Evolutionary conservation across 2,329 filamentous ascomycete species (phyloP), one percentile per base, ranked within the genome.

Genomic region (Ascochyta fabae): DNA sequence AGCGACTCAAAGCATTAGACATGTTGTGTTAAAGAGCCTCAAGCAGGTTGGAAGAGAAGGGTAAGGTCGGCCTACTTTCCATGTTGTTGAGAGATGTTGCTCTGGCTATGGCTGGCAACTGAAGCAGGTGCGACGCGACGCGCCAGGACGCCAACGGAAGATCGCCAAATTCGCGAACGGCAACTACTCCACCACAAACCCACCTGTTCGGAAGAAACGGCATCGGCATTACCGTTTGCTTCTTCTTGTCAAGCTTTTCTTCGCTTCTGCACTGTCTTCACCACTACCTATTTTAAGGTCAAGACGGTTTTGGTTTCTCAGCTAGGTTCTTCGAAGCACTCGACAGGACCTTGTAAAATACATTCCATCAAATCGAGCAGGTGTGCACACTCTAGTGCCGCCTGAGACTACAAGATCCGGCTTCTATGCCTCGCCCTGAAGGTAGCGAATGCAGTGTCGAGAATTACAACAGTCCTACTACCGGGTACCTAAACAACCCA

Each of bases 191-290:
- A 39, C 44, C 13, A 36, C 22, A 13, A 3, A 35, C 31, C 41
- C 41, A 50, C 46, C 26, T 55, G 23, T 15, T 36, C 29, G 41
- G 41, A 40, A 38, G 13, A 27, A 9, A 9, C 35, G 50, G 36
- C 36, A 41, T 15, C 13, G n/a, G 27, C 13, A 8, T 29, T 15
- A 26, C 13, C 15, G 22, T 13, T 22, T 45, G 34, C 52, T 54
- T 54, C 13, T 40, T 13, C n/a, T 19, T 5, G 1, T 16, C 8
- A 54, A 54, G 52, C 52, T 45, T 49, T 48, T 15, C 10, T 22
- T 22, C 34, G 6, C 8, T n/a, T 23, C 7, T 40, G 36, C 22
- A 24, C 6, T 13, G 19, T 22, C 22, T 39, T 19, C 16, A 12
- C 19, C 10, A 7, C 10, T 24, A 40, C 19, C 19, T 5, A 10